Percentiles rank a stretch among this genome's conserved stretches.
Evolutionary conservation across 768 basidiomycete species (phyloP).

Genomic region (Russula earlei): DNA sequence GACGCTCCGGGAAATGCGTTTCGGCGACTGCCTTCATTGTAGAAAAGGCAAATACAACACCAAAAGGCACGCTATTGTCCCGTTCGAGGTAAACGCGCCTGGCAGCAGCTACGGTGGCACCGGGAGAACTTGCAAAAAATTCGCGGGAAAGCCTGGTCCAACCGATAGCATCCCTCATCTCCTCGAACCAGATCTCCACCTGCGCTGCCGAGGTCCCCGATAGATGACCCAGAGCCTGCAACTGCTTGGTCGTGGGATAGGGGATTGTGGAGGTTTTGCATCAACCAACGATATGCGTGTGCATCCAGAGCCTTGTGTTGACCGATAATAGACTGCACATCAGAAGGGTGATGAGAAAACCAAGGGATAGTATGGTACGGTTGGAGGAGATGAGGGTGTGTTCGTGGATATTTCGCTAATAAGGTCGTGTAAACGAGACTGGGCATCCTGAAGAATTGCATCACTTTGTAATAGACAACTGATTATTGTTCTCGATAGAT

Average conservation of each 20-base stretch:
- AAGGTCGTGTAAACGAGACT: background rate
- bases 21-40: slow-evolving; percentile 25
- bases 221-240: background rate
- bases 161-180: slow-evolving; percentile 19
- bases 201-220: slow-evolving; percentile 2
- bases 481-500: background rate
- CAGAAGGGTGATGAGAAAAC: background rate
- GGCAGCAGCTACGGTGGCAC: slow-evolving; percentile 25
- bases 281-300: slow-evolving; percentile 2
- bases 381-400: background rate
- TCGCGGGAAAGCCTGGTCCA: slow-evolving; percentile 16
- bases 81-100: slow-evolving; percentile 22
- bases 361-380: background rate
- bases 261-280: slow-evolving; percentile 39
- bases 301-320: background rate
- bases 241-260: slow-evolving; percentile 33
- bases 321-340: background rate
- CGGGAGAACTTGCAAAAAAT: slow-evolving; percentile 21
- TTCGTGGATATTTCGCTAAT: background rate
- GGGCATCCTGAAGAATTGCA: background rate
- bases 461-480: background rate
- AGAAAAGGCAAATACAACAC: slow-evolving; percentile 21
- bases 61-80: slow-evolving; percentile 10
- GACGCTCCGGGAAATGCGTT: slow-evolving; percentile 25
- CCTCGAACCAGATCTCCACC: slow-evolving; percentile 19